Evolutionary conservation across 768 basidiomycete species (phyloP), one percentile per base, ranked within the genome.

Genomic region (Podaxis rugospora): DNA sequence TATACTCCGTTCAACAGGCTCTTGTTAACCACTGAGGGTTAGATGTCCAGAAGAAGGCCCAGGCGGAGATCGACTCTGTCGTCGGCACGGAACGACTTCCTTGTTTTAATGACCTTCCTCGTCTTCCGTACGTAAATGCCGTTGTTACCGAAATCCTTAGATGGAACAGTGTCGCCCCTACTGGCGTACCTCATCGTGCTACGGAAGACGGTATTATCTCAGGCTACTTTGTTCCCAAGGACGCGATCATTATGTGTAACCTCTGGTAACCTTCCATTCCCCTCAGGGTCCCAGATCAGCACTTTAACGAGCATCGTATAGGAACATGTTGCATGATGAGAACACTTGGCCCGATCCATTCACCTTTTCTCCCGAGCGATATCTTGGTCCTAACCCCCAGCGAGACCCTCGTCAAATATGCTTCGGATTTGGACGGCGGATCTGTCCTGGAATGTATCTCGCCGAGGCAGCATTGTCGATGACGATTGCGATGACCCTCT

Each of bases 321-420:
- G 86, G 84, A 72, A 69, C n/a, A 80, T 87, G 69, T 70, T 83
- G 1, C 80, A 81, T 50, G 80, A 88, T 66, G 76, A 77, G 1
- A 68, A 74, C 5, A 69, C 69, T 1, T 85, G 82, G 64, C 80
- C 83, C 0, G 74, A 80, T 32, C 83, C 84, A 1, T 74, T 78
- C 50, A 63, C 44, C 1, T 85, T 85, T 67, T 72, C 77, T n/a
- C 84, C 84, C 0, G 74, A 78, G 36, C 76, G 83, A 2, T 74
- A 75, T 66, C 70, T 83, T 11, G 68, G 70, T 13, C 64, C 67
- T 4, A 71, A 72, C 7, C 70, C 73, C 0, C 75, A 79, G 63
- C 66, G 67, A 0, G 77, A 82, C 61, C 81, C 81, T 0, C 72
- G 77, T 5, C 71, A 67, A 0, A 57, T 75, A 0, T 76, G 74